Base-by-base conservation (phyloP, 1,284 basidiomycete species). In the Puccinia coronata region DNA sequence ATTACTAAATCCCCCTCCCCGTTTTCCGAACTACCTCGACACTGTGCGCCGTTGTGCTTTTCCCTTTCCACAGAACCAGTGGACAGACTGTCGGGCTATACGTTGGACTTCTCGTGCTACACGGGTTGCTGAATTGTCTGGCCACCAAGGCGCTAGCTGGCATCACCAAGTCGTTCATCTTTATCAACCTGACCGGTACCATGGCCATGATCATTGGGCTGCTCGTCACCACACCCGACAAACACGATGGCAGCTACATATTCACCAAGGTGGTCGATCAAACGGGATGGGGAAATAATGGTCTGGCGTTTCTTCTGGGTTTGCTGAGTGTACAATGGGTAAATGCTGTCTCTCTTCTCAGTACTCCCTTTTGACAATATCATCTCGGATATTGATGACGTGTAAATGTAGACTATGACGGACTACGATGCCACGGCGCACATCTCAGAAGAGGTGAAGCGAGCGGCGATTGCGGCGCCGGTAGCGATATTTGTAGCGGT, bases 391-490 rank as follows among this genome's bases (percentile, higher is more conserved):
- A 55, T 14, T 51, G 49, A 14, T 51, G 49, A 9, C 18, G 4
- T 51, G 12, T 51, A 8, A 47, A 47, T n/a, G 1, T 28, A 81
- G 79, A 81, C 79, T 18, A 82, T 77, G 82, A 87, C 87, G 23
- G 87, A 88, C 82, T 88, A 88, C 83, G 88, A 88, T 81, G 88
- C 87, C 1, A 87, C 88, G 6, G 94, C 94, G 1, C 95, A 97
- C 86, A 96, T 97, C 83, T 93, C 92, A 6, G 95, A 97, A 85
- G 95, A 97, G 87, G 93, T 97, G 49, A 91, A 90, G 84, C 90
- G 92, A 72, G 95, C 95, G 12, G 92, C 94, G 2, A 93, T 94
- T 84, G 92, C 94, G 79, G 93, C 87, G 1, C 87, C 87, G 16
- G 87, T 90, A 61, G 93, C 93, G 14, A 95, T 95, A 85, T 91